Evolutionary conservation across 495 filamentous ascomycete species (phyloP), one percentile per base, ranked within the genome.

Genomic region (Podospora pseudopauciseta): DNA sequence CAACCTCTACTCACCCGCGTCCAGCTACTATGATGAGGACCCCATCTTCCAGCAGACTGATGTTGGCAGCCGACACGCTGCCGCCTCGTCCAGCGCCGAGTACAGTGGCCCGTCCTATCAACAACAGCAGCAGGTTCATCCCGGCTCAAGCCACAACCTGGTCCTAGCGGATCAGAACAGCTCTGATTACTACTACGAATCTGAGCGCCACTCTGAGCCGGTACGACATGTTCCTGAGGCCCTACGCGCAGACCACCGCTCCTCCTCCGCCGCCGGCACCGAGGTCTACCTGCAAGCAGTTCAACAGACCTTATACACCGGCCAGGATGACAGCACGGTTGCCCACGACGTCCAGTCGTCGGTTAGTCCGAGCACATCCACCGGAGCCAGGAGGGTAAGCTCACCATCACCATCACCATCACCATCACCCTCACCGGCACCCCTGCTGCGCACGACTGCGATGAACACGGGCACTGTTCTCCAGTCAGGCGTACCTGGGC

Each of bases 1-100:
- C 77, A 80, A 80, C 75, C 80, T 84, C 30, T 84, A 78, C 71
- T 84, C 82, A 56, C 82, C 82, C 2, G 67, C 78, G n/a, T 78
- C 81, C 6, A 76, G 73, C 69, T 72, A 74, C 70, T 74, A 79
- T 58, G 81, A 83, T 27, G 82, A 83, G 54, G 81, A 83, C 32
- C 76, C 75, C 34, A 71, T 71, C 28, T 65, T 70, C 20, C 64
- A 66, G 57, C 70, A 67, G 68, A 69, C 67, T 58, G 67, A 71
- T 56, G 60, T 68, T 49, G 32, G 26, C 0, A 61, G 68, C 64
- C 69, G 44, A 23, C 72, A 66, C 30, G 9, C 27, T 61, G 11
- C 65, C 32, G 57, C 67, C 68, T 7, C 62, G 66, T 23, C 71
- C 65, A 28, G 32, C 55, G 18, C 64, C 32, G 11, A 49, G 2